Evolutionary conservation across 257 asterid genomes (phyloP), one percentile per base, ranked within the genome.

Genomic region (Mitragyna speciosa): DNA sequence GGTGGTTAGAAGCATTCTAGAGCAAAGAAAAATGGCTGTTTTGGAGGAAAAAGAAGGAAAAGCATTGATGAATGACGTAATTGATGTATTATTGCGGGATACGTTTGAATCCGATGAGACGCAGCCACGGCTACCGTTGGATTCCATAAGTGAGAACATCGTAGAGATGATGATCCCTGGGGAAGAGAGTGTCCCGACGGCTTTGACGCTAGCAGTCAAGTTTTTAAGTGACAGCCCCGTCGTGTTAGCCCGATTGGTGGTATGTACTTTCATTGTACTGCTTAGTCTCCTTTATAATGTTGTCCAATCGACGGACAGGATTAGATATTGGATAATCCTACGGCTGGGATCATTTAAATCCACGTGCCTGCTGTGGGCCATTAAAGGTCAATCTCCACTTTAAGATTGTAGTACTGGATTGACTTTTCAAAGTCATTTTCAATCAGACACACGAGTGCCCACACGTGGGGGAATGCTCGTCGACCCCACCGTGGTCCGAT

Each of bases 101-200:
- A 41, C 78, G 9, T 86, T 82, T 4, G 91, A 84, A 59, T 85
- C 90, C 0, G 94, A 87, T 3, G 92, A 81, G 81, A 51, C 73
- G 82, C 90, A 83, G 72, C 85, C 83, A 28, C 84, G 83, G 1
- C 84, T 89, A 75, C 87, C 96, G 68, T 70, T 83, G 43, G 95
- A 96, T 83, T 86, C 88, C 59, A 86, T 94, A 78, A 84, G 91
- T 52, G 92, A 87, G 11, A 96, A 96, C 85, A 84, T 96, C 28
- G 81, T 96, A 49, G 99, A 92, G 86, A 89, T 96, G 97, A 96
- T 96, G 98, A 91, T 94, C 73, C 98, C 99, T 0, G 98, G 99
- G 1, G 97, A 92, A 77, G 98, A 94, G 89, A 91, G 97, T 0
- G 91, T 96, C 66, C 99, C 99, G 0, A 94, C 92, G 5, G 87